Percentiles rank a stretch among this genome's conserved stretches.
Conservation (phyloP, 1,284 basidiomycete species). For the Neonothopanus nambi region DNA sequence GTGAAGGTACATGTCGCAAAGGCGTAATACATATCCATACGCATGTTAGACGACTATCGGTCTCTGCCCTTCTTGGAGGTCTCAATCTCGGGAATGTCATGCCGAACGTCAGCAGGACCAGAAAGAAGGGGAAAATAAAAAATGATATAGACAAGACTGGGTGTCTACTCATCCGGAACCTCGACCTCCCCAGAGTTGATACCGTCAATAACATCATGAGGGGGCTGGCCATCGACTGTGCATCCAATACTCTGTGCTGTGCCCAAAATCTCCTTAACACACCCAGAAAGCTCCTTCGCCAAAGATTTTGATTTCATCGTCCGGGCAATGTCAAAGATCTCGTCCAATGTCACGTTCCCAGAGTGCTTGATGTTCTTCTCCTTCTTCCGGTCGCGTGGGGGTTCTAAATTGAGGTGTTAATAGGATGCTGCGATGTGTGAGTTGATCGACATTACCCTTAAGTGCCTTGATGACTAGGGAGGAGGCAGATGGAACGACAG, state of each 20-base stretch:
- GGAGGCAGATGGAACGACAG: conserved; percentile 97
- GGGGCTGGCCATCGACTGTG: conserved; percentile 92
- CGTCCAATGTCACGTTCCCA: conserved; percentile 94
- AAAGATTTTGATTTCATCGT: conserved; percentile 97
- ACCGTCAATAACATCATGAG: conserved; percentile 95
- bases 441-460: conserved; percentile 68
- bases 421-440: neutral
- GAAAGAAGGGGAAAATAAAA: conserved; percentile 1
- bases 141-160: neutral
- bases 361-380: conserved; percentile 99
- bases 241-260: conserved; percentile 95
- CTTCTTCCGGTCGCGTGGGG: conserved; percentile 99
- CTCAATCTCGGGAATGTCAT: too few species aligned
- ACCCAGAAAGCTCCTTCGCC: conserved; percentile 87
- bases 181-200: conserved; percentile 96
- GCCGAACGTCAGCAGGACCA: too few species aligned
- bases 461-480: conserved; percentile 98
- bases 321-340: conserved; percentile 94
- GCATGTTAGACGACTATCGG: too few species aligned
- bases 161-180: conserved; percentile 86
- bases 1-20: too few species aligned
- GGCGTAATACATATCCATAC: too few species aligned
- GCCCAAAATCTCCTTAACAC: conserved; percentile 93
- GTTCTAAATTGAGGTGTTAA: conserved; percentile 58
- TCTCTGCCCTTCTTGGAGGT: too few species aligned